Evolutionary conservation across 1,139 yeast species (phyloP).

Genomic region (Lodderomyces pseudojiufengensis): DNA sequence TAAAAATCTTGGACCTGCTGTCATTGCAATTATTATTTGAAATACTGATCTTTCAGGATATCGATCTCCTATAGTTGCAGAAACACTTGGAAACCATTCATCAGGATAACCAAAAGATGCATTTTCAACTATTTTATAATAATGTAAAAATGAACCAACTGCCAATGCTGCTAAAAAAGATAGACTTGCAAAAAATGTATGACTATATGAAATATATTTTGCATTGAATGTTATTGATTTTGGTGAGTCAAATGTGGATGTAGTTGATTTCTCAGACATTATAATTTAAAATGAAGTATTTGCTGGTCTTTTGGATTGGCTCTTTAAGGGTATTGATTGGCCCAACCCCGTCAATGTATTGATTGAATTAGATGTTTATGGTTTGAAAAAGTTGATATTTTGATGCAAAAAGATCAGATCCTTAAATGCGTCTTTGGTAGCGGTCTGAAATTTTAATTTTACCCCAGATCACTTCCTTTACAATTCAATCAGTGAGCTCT

Average conservation of each 20-base stretch:
- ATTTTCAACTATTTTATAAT: slow-evolving; percentile 81
- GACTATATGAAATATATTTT: slow-evolving; percentile 62
- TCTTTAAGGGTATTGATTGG: no score
- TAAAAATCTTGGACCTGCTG: slow-evolving; percentile 84
- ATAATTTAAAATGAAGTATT: no score
- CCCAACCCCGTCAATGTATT: no score
- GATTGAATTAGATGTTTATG: no score
- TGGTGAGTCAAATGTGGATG: slow-evolving; percentile 3
- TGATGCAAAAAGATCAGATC: no score
- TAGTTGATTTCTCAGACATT: no score
- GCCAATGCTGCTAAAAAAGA: slow-evolving; percentile 75
- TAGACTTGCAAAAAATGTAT: slow-evolving; percentile 62
- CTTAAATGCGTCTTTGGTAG: no score
- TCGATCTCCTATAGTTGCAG: slow-evolving; percentile 94
- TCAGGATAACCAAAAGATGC: slow-evolving; percentile 88
- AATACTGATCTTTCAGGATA: slow-evolving; percentile 93
- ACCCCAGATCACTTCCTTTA: no score
- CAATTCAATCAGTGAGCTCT: no score
- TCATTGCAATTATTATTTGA: slow-evolving; percentile 76
- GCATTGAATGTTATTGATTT: slow-evolving; percentile 46
- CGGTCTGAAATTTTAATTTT: no score
- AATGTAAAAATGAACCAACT: slow-evolving; percentile 73
- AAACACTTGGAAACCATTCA: slow-evolving; percentile 98
- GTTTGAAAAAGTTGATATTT: no score
- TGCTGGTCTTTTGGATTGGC: neutral